Evolutionary conservation across 768 basidiomycete genomes (phyloP), one percentile per base, ranked within the genome.

Genomic region (Lactifluus rugatus): DNA sequence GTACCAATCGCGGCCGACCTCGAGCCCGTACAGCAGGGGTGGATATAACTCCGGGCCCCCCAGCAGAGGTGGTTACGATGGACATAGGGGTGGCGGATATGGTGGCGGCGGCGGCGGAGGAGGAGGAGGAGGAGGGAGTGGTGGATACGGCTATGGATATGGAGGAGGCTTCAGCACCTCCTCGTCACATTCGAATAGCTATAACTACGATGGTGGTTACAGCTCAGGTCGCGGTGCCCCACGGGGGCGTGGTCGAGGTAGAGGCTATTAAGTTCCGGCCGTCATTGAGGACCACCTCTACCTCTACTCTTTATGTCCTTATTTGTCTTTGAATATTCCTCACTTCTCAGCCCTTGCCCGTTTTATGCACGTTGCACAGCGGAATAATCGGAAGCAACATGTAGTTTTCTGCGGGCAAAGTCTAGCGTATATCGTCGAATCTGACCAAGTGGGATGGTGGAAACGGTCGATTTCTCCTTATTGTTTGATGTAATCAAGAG

Each of bases 1-100:
- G 57, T 31, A 56, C 13, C 54, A 57, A 51, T 37, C 57, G 28
- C 57, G 62, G 19, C 36, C 52, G 10, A 42, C 2, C 19, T 57
- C 57, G 34, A 28, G 42, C 31, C 26, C 60, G n/a, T 55, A 57
- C 36, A 25, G 21, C 19, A 52, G 60, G 47, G 55, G 69, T 23
- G 65, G 64, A 28, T 62, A 67, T 53, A 47, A 54, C n/a, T 50
- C 61, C 37, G 57, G 63, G 52, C 64, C 41, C 59, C 60, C 47
- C 67, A 69, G 44, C 72, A 71, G 63, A 60, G 70, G 73, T 21
- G 69, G 70, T 11, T 67, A 72, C 56, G 69, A 68, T 36, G 63
- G 64, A 17, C 66, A 67, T 2, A 75, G 69, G 41, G 65, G 51
- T 3, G 62, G 66, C 13, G 65, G 63, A 11, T 67, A 67, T 46